Evolutionary conservation across 495 filamentous ascomycete species (phyloP).

Genomic region (Durotheca rogersii): DNA sequence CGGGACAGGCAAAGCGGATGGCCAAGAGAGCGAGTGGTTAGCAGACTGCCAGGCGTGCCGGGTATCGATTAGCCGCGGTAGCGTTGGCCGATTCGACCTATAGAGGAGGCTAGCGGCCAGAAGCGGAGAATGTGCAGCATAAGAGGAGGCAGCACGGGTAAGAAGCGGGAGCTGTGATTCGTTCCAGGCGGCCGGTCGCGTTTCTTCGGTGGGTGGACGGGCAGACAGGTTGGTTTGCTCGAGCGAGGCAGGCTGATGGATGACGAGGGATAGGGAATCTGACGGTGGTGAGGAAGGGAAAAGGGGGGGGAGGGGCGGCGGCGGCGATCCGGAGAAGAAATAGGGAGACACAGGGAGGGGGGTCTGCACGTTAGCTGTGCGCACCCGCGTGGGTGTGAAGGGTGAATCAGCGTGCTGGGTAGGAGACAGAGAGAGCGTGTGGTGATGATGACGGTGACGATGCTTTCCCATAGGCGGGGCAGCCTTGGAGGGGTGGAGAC

Average conservation of each 20-base stretch:
- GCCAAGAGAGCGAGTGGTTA: too few relatives aligned
- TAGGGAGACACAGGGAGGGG: too few relatives aligned
- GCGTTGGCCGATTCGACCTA: constrained; percentile 4
- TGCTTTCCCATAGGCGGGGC: too few relatives aligned
- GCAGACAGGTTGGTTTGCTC: constrained; percentile 10
- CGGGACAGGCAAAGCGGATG: too few relatives aligned
- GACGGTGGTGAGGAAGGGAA: constrained; percentile 4
- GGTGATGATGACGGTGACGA: too few relatives aligned
- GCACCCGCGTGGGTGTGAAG: too few relatives aligned
- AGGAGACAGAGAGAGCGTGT: too few relatives aligned
- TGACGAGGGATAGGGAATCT: constrained; percentile 9
- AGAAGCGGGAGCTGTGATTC: constrained; percentile 20
- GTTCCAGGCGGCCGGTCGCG: constrained; percentile 11
- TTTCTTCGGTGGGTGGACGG: constrained; percentile 13
- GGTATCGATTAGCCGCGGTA: constrained; percentile 9
- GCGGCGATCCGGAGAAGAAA: constrained; percentile 4
- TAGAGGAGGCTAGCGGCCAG: not conserved
- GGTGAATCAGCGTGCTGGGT: too few relatives aligned
- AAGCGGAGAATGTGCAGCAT: constrained; percentile 6
- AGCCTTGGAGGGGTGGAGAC: too few relatives aligned
- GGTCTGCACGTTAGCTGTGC: too few relatives aligned
- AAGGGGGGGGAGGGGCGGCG: not conserved
- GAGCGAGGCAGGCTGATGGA: constrained; percentile 18
- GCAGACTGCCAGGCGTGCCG: not conserved
- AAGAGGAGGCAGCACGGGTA: constrained; percentile 9